Conservation (phyloP, 2,329 filamentous ascomycete species). For the Cladosporium austrohemisphaericum region DNA sequence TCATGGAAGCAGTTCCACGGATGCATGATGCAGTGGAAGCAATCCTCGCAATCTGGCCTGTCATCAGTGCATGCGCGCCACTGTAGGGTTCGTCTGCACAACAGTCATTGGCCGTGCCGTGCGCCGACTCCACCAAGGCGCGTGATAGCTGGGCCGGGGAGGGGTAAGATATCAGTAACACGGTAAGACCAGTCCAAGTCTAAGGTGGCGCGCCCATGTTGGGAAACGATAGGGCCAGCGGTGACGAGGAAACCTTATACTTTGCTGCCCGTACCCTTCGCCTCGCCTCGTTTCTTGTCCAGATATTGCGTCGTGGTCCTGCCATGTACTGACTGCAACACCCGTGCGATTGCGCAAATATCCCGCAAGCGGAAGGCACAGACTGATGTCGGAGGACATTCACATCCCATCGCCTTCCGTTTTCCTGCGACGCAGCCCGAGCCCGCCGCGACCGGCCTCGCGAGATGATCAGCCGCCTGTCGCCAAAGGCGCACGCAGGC, state of each 20-base stretch:
- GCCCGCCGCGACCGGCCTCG: conserved; percentile 23
- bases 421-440: conserved; percentile 43
- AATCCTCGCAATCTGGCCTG: not conserved
- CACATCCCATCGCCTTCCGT: conserved; percentile 58
- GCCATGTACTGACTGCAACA: conserved; percentile 9
- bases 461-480: conserved; percentile 28
- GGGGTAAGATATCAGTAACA: conserved; percentile 9
- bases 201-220: not conserved
- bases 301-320: conserved; percentile 16
- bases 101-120: conserved; percentile 12
- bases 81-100: conserved; percentile 4
- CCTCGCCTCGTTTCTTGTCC: conserved; percentile 13
- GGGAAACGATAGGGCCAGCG: conserved; percentile 7
- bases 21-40: not conserved
- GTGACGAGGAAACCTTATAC: conserved; percentile 13
- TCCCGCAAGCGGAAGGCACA: conserved; percentile 6
- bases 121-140: conserved; percentile 4
- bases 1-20: conserved; percentile 8
- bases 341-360: conserved; percentile 14
- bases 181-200: not conserved
- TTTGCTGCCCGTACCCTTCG: not conserved
- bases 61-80: conserved; percentile 7
- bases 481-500: conserved; percentile 26
- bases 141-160: conserved; percentile 12
- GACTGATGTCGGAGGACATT: conserved; percentile 50